Base-by-base conservation (phyloP, 1,284 basidiomycete species). In the Phenoliferia sp. region DNA sequence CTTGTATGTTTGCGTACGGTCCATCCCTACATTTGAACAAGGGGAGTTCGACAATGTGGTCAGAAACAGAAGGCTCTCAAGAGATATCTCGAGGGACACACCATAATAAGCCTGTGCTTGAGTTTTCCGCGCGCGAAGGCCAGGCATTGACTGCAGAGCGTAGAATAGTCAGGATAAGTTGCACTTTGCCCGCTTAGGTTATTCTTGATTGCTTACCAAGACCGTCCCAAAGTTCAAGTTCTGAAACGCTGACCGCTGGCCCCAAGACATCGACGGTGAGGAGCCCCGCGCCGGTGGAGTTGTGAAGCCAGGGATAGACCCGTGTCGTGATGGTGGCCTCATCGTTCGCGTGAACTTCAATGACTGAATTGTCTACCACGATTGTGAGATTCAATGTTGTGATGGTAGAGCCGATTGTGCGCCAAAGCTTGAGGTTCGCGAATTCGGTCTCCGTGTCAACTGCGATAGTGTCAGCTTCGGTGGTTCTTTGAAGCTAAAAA, bases 311-410 rank as follows among this genome's bases (percentile, higher is more conserved):
- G 17, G 69, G 69, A 67, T 78, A 78, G 16, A 74, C 71, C n/a
- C 77, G 70, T 22, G 77, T 77, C 7, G 78, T 68, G n/a, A 79
- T 68, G 7, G 75, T 69, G 31, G 72, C 68, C 56, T 75, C 72
- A 61, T 77, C 75, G 61, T 79, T 79, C n/a, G 76, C 75, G 50
- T 75, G 75, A 19, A 79, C 73, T 59, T 79, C 77, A n/a, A 79
- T 50, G 16, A 77, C 64, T 36, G 75, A 75, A 63, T 74, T 72
- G 64, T 79, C 78, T 32, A 78, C 63, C 31, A 77, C 64, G n/a
- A 79, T 70, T 0, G 69, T 70, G 33, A 78, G 62, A 35, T 73
- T 65, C 50, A 78, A 72, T 2, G 63, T 61, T 6, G 55, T 35
- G 3, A 33, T 56, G 31, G 19, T 55, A 2, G 61, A 59, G 56